phyloP scores from a whole-genome alignment of 768 basidiomycete species.

The Psilocybe sp. region DNA sequence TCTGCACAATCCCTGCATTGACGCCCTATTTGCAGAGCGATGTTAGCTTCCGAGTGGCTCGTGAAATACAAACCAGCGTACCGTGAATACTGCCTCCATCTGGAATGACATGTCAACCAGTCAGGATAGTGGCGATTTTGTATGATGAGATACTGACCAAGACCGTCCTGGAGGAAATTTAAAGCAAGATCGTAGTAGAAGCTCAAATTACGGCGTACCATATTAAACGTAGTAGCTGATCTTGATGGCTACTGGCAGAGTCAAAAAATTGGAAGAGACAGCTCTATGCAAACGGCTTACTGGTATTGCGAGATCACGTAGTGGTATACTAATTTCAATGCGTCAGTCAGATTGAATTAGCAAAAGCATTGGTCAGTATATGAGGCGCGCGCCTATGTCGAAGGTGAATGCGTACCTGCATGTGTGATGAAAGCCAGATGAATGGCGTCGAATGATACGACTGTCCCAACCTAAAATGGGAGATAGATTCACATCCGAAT shows the following conservation, averaged over 20 bases:
- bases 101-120: conserved; percentile 9
- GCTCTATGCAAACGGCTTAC: conserved; percentile 12
- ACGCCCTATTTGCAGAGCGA: conserved; percentile 34
- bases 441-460: conserved; percentile 40
- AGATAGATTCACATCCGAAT: background rate
- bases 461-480: conserved; percentile 33
- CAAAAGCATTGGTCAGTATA: background rate
- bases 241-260: conserved; percentile 17
- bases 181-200: background rate
- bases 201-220: conserved; percentile 19
- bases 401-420: conserved; percentile 28
- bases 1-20: conserved; percentile 51
- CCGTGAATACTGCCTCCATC: conserved; percentile 47
- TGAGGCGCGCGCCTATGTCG: no score
- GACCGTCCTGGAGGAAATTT: conserved; percentile 30
- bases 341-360: conserved; percentile 1
- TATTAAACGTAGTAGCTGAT: conserved; percentile 18
- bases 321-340: conserved; percentile 35
- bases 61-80: conserved; percentile 16
- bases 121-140: background rate
- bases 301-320: conserved; percentile 46
- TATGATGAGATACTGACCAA: conserved; percentile 25
- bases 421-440: conserved; percentile 50
- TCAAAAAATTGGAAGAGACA: background rate
- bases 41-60: background rate